These are phyloP conservation scores for Aspergillus taichungensis DNA, from an alignment of 495 filamentous ascomycete genomes.

Conservation along the genomic window DNA sequence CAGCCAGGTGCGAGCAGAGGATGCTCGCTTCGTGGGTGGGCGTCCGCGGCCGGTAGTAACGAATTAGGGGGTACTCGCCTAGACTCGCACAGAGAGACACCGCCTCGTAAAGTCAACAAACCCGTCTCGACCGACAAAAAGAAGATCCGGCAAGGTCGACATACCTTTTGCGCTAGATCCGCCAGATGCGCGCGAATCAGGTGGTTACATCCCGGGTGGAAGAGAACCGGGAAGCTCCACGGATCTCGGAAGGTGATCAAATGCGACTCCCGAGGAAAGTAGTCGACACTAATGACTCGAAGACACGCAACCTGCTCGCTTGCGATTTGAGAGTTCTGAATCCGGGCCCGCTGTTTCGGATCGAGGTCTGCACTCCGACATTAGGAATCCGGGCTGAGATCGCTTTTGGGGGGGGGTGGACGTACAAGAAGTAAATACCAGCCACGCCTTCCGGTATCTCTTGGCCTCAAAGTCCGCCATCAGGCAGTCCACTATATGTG, in stretches of 20 bases:
- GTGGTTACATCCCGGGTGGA: constrained; percentile 80
- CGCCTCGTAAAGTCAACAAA: constrained; percentile 47
- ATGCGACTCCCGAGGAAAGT: constrained; percentile 82
- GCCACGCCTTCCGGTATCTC: constrained; percentile 61
- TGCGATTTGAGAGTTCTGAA: constrained; percentile 52
- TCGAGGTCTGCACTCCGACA: constrained; percentile 38
- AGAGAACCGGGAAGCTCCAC: constrained; percentile 87
- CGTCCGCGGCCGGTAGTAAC: constrained; percentile 73
- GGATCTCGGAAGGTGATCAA: constrained; percentile 87
- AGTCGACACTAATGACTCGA: constrained; percentile 73
- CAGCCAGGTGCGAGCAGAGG: constrained; percentile 75
- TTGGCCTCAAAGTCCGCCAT: constrained; percentile 81
- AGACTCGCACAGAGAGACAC: constrained; percentile 74
- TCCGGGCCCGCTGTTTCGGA: constrained; percentile 41
- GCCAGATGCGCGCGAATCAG: constrained; percentile 74
- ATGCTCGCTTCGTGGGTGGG: constrained; percentile 79
- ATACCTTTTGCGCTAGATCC: constrained; percentile 77
- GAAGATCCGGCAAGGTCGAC: not conserved
- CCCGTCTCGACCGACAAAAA: not conserved
- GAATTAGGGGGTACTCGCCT: constrained; percentile 82
- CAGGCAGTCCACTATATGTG: constrained; percentile 85
- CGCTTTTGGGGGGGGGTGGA: constrained; percentile 3
- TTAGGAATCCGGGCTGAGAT: not conserved
- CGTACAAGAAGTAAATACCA: constrained; percentile 82
- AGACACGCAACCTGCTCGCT: constrained; percentile 65